phyloP scores from a whole-genome alignment of 73 alveolate species.

The Paraurostyla sp. region DNA sequence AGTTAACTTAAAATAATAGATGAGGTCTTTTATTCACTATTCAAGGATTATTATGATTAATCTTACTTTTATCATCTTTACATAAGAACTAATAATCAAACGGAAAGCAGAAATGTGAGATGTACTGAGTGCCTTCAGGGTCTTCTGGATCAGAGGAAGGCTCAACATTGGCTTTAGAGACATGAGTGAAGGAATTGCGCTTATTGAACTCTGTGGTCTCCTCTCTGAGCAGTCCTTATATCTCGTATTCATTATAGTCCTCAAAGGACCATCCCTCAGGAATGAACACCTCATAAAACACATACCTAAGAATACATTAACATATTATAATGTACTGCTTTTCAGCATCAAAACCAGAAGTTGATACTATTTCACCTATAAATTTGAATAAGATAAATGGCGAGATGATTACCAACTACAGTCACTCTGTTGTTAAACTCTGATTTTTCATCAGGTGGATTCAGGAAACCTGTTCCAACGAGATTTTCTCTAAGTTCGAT shows the following conservation, averaged over 20 bases:
- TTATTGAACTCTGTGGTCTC: conserved; percentile 48
- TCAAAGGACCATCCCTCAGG: conserved; percentile 77
- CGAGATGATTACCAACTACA: not conserved
- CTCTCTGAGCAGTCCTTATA: not conserved
- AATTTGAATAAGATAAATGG: not conserved
- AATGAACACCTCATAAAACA: conserved; percentile 24
- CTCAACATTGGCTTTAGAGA: conserved; percentile 63
- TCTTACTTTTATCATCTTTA: conserved; percentile 32
- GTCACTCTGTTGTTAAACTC: conserved; percentile 55
- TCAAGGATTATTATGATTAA: not conserved
- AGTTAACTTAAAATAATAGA: conserved; percentile 77
- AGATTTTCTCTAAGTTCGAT: conserved; percentile 66
- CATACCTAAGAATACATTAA: not conserved
- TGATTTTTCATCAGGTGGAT: conserved; percentile 56
- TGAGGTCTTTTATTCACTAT: conserved; percentile 65
- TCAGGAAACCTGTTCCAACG: conserved; percentile 71
- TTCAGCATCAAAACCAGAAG: conserved; percentile 43
- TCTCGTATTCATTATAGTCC: conserved; percentile 54
- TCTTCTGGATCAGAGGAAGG: not conserved
- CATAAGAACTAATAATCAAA: conserved; percentile 68
- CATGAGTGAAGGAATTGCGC: conserved; percentile 53
- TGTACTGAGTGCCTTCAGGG: conserved; percentile 47
- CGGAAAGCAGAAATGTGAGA: conserved; percentile 70
- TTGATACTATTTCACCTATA: conserved; percentile 67
- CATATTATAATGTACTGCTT: not conserved